Conservation (phyloP, 2,329 filamentous ascomycete genomes). For the Talaromyces pinophilus region DNA sequence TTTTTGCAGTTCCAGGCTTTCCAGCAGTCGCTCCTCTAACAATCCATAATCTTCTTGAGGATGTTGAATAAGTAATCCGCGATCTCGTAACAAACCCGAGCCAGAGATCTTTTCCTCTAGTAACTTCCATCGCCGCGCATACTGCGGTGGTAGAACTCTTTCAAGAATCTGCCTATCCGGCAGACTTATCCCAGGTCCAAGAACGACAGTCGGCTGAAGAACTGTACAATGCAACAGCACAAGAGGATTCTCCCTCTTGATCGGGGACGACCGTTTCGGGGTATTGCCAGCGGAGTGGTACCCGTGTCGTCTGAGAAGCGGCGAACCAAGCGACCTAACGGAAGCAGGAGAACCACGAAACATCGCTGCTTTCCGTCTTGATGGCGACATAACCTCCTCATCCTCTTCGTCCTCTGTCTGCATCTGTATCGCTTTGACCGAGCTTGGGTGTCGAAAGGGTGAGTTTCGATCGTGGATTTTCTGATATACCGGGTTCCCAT, state of each 20-base stretch:
- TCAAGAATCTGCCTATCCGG: conserved; percentile 49
- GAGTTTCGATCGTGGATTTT: conserved; percentile 28
- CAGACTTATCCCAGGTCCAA: conserved; percentile 40
- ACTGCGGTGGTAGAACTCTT: conserved; percentile 51
- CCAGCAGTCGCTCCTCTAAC: conserved; percentile 62
- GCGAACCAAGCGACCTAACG: conserved; percentile 36
- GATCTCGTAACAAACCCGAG: conserved; percentile 57
- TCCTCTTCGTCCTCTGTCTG: conserved; percentile 44
- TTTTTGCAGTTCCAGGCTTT: conserved; percentile 59
- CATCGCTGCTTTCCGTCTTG: conserved; percentile 29
- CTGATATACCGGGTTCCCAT: conserved; percentile 27
- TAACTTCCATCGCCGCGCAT: conserved; percentile 51
- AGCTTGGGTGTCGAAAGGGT: conserved; percentile 49
- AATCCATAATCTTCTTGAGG: conserved; percentile 64
- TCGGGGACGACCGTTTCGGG: conserved; percentile 33
- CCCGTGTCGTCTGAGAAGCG: conserved; percentile 36
- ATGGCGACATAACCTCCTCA: conserved; percentile 42
- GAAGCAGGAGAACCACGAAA: conserved; percentile 31
- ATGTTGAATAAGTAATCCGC: conserved; percentile 64
- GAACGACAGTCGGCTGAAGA: conserved; percentile 55
- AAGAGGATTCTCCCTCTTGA: conserved; percentile 55
- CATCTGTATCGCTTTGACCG: conserved; percentile 49
- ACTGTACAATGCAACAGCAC: conserved; percentile 63
- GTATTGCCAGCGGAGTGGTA: conserved; percentile 36
- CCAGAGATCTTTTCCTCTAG: conserved; percentile 56